phyloP scores from a whole-genome alignment of 331 rosid genomes.

The Quercus lobata region DNA sequence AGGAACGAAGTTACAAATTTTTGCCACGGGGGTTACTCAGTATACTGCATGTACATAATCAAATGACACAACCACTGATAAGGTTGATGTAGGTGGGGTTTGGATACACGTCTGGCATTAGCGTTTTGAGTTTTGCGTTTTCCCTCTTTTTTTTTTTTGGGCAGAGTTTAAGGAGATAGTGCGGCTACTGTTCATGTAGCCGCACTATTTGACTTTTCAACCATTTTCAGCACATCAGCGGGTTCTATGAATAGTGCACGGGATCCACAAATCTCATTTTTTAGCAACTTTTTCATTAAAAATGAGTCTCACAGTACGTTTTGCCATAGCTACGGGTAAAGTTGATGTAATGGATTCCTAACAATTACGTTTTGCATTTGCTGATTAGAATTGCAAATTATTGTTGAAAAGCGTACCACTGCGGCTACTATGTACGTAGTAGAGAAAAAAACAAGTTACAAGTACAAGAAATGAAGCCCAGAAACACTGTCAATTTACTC shows the following conservation, averaged over 20 bases:
- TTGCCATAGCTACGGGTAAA: background rate
- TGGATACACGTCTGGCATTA: too few relatives aligned
- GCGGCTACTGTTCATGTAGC: too few relatives aligned
- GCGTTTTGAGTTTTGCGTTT: too few relatives aligned
- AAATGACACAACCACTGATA: background rate
- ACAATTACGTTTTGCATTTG: background rate
- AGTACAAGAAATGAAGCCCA: background rate
- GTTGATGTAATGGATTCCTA: background rate
- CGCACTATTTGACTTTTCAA: too few relatives aligned
- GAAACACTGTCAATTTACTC: slow-evolving; percentile 3
- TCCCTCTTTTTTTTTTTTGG: too few relatives aligned
- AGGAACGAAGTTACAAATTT: background rate
- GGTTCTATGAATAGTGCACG: too few relatives aligned
- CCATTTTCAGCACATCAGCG: too few relatives aligned
- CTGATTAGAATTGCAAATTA: background rate
- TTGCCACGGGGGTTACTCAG: background rate
- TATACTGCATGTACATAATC: background rate
- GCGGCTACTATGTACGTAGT: background rate
- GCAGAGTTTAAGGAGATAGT: too few relatives aligned
- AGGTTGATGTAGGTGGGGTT: background rate
- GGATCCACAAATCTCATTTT: too few relatives aligned
- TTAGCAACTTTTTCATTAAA: too few relatives aligned
- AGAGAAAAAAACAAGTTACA: slow-evolving; percentile 13
- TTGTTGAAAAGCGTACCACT: background rate
- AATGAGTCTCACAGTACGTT: too few relatives aligned